These are phyloP conservation scores for Cydonia oblonga DNA, from an alignment of 331 rosid genomes.

Conservation along the genomic window DNA sequence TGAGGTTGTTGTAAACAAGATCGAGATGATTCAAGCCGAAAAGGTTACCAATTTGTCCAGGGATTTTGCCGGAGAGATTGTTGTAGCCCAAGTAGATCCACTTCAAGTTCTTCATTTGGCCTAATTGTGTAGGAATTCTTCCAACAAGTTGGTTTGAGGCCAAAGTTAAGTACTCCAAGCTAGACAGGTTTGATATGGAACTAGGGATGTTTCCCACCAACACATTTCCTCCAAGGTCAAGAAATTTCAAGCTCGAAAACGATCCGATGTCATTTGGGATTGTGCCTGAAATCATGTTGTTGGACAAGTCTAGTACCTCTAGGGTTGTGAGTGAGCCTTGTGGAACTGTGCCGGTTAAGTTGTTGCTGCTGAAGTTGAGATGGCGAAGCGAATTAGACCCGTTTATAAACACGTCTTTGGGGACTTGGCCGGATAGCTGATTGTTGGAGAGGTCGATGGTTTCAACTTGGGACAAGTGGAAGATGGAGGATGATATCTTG, in stretches of 20 bases:
- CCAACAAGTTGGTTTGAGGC: conserved; percentile 78
- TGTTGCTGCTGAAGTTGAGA: conserved; percentile 80
- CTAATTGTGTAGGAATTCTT: conserved; percentile 38
- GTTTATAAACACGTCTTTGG: conserved; percentile 1
- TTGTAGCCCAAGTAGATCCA: conserved; percentile 86
- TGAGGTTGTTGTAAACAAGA: conserved; percentile 79
- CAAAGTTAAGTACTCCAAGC: conserved; percentile 51
- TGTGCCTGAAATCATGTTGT: conserved; percentile 75
- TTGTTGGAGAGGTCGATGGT: conserved; percentile 68
- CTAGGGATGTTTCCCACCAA: conserved; percentile 57
- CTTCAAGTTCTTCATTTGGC: conserved; percentile 45
- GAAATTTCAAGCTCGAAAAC: conserved; percentile 40
- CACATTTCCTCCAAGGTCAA: conserved; percentile 79
- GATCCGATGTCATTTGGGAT: conserved; percentile 48
- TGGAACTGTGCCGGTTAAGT: conserved; percentile 60
- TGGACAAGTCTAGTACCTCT: conserved; percentile 59
- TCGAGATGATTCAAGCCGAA: conserved; percentile 54
- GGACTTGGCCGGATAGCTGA: conserved; percentile 37
- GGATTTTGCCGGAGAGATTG: conserved; percentile 75
- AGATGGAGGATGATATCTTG: conserved; percentile 32
- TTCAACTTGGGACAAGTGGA: conserved; percentile 33
- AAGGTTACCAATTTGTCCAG: conserved; percentile 47
- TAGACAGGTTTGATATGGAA: conserved; percentile 44
- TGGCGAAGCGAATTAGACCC: conserved; percentile 30
- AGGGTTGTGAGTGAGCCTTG: conserved; percentile 25